Percentiles rank a stretch among this genome's conserved stretches.
These are phyloP conservation scores for Glarea lozoyensis DNA, from an alignment of 495 filamentous ascomycete species.

Conservation along the genomic window DNA sequence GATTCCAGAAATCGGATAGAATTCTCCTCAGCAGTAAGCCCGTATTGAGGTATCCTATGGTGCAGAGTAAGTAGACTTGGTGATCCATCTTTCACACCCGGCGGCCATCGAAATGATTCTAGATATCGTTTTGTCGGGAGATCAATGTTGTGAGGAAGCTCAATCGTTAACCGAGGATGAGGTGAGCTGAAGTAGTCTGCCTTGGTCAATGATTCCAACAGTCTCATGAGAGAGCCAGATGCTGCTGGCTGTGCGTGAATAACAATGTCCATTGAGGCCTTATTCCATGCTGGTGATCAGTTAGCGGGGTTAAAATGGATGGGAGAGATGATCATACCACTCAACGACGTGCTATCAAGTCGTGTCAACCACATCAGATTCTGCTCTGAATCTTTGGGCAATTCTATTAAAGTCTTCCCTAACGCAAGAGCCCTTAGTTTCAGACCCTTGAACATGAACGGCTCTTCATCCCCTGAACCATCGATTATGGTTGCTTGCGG, in stretches of 20 bases:
- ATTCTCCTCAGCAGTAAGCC: constrained; percentile 49
- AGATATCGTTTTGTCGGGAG: constrained; percentile 44
- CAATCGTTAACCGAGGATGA: constrained; percentile 65
- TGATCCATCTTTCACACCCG: constrained; percentile 25
- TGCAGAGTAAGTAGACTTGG: constrained; percentile 52
- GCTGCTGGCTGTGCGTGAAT: constrained; percentile 61
- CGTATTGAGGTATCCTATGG: constrained; percentile 52
- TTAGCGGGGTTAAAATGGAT: constrained; percentile 4
- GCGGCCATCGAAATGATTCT: constrained; percentile 55
- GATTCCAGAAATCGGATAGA: constrained; percentile 67
- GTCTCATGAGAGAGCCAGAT: constrained; percentile 61
- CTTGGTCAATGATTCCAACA: constrained; percentile 60
- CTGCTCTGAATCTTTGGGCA: constrained; percentile 50
- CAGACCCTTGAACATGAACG: constrained; percentile 23
- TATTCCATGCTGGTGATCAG: constrained; percentile 56
- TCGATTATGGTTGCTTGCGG: constrained; percentile 45
- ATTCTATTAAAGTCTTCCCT: constrained; percentile 43
- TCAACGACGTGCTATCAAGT: constrained; percentile 62
- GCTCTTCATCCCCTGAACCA: constrained; percentile 32
- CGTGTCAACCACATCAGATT: constrained; percentile 67
- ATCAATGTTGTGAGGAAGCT: constrained; percentile 63
- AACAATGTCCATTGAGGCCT: constrained; percentile 62
- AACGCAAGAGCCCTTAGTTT: constrained; percentile 9
- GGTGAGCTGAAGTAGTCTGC: constrained; percentile 63
- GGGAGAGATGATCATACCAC: constrained; percentile 34